A percentile compares a stretch with the other conserved stretches of the same genome.
phyloP scores from a whole-genome alignment of 2,329 filamentous ascomycete species.

The Aspergillus spinulosporus region DNA sequence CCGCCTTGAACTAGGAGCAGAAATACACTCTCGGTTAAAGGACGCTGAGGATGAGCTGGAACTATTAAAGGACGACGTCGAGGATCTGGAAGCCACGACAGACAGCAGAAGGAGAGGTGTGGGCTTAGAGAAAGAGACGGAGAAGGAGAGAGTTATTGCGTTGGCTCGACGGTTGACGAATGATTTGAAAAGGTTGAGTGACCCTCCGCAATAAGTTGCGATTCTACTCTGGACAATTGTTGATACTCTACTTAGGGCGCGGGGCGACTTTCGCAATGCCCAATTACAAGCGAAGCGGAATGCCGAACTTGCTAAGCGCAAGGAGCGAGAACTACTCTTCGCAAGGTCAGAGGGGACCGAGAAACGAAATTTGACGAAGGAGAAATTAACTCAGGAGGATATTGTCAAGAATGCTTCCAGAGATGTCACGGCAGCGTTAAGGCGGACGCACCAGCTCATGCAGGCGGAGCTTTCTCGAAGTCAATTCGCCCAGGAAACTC shows the following conservation, averaged over 20 bases:
- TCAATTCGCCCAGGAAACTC: slow-evolving; percentile 84
- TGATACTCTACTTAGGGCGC: slow-evolving; percentile 45
- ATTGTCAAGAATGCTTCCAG: slow-evolving; percentile 71
- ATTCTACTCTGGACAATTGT: neutral
- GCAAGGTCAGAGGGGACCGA: slow-evolving; percentile 48
- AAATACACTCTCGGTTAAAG: slow-evolving; percentile 77
- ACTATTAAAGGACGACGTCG: slow-evolving; percentile 72
- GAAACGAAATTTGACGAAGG: slow-evolving; percentile 34
- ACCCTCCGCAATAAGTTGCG: neutral
- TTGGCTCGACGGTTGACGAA: slow-evolving; percentile 65
- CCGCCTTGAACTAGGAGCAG: slow-evolving; percentile 71
- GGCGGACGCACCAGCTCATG: slow-evolving; percentile 84
- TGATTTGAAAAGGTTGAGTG: slow-evolving; percentile 67
- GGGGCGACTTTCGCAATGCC: slow-evolving; percentile 75
- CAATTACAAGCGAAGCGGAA: slow-evolving; percentile 76
- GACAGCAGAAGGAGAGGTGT: slow-evolving; percentile 35
- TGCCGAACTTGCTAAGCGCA: slow-evolving; percentile 69
- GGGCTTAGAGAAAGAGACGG: slow-evolving; percentile 58
- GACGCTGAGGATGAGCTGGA: slow-evolving; percentile 83
- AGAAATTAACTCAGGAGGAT: slow-evolving; percentile 67
- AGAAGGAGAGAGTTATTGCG: slow-evolving; percentile 66
- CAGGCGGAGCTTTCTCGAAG: slow-evolving; percentile 80
- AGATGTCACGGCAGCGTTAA: slow-evolving; percentile 80
- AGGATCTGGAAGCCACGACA: slow-evolving; percentile 61
- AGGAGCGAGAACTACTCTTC: slow-evolving; percentile 75